Base-by-base conservation (phyloP, 306 rosid species). In the Luffa aegyptiaca region DNA sequence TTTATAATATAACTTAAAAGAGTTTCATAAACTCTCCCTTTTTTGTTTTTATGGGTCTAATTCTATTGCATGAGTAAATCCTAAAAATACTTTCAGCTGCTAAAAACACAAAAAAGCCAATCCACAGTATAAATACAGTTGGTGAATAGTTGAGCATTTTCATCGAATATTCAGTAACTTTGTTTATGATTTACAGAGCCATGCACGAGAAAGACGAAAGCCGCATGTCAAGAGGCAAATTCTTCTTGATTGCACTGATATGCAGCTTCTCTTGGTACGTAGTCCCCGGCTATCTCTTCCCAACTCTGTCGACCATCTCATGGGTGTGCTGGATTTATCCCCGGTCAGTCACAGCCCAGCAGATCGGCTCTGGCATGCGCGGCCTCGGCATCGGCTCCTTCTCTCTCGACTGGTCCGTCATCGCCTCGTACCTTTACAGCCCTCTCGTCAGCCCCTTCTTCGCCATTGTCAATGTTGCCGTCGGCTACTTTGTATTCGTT, bases 261-360 rank as follows among this genome's bases (percentile, higher is more conserved):
- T 92, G 94, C 83, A 92, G 92, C 81, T 92, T 92, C 74, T 64
- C 88, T 4, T 90, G 91, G 91, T 92, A 85, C 41, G n/a, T 88
- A 2, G 77, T 92, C 8, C 92, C 97, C 0, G 93, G 91, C 7
- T 90, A 86, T 85, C 85, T 88, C 14, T 86, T 90, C 69, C 31
- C 75, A 12, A 82, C 89, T 0, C n/a, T 92, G 11, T 83, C 90
- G 35, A 52, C 81, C 5, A 88, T 92, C 59, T 92, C 97, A 12
- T 90, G 92, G 90, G 78, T 90, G 0, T 90, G 97, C 17, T 92
- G 89, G 92, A 10, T 66, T 1, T 88, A 75, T 26, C 91, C 92
- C 5, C 80, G 77, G 3, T 90, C 92, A 0, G 82, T 92, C 14
- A 86, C 82, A 1, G 91, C 91, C 45, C 97, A 92, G 6, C 92